phyloP scores from a whole-genome alignment of 345 rosid genomes.

The Cardamine resedifolia region DNA sequence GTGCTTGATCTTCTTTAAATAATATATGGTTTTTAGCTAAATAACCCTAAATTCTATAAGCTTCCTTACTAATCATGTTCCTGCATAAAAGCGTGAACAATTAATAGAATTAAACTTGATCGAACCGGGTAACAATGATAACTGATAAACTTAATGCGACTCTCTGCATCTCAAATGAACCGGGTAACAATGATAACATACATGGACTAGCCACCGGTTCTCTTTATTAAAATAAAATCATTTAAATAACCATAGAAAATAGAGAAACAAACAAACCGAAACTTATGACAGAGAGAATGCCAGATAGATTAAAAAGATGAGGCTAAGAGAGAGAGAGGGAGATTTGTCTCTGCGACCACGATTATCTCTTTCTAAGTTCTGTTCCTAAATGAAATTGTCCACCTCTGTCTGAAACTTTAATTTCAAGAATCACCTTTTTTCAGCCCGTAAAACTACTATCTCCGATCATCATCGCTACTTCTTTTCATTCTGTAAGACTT shows the following conservation, averaged over 20 bases:
- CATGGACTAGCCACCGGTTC: constrained; percentile 12
- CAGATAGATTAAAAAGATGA: constrained; percentile 34
- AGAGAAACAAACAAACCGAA: constrained; percentile 31
- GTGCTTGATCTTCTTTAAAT: too few species aligned
- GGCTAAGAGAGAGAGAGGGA: not conserved
- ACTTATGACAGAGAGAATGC: constrained; percentile 32
- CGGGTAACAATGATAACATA: not conserved
- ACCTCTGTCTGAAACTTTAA: constrained; percentile 16
- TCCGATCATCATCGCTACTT: constrained; percentile 24
- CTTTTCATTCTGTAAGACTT: constrained; percentile 15
- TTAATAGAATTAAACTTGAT: not conserved
- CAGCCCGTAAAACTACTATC: not conserved
- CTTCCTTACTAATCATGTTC: too few species aligned
- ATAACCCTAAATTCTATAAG: too few species aligned
- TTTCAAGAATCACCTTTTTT: not conserved
- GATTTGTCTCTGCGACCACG: constrained; percentile 24
- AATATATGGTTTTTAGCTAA: too few species aligned
- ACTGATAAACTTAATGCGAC: not conserved
- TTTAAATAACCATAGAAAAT: not conserved
- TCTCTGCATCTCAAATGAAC: not conserved
- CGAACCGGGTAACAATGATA: not conserved
- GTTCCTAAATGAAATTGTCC: not conserved
- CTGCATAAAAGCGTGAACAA: too few species aligned
- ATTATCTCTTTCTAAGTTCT: constrained; percentile 1
- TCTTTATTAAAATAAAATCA: not conserved